phyloP scores from a whole-genome alignment of 83 land plant species.

The Thuja plicata region DNA sequence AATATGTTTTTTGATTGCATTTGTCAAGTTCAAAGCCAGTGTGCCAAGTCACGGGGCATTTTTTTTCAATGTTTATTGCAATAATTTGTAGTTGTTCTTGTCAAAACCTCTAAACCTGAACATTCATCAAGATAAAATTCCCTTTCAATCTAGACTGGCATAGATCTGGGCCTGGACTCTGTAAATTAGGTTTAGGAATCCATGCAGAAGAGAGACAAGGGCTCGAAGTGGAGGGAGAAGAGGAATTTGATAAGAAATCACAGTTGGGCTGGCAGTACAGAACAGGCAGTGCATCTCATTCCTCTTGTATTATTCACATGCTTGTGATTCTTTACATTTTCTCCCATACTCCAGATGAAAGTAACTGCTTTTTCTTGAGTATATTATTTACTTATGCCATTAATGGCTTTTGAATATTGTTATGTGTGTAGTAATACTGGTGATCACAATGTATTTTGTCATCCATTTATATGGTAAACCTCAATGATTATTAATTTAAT shows the following conservation, averaged over 20 bases:
- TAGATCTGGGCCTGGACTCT: background rate
- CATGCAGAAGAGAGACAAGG: background rate
- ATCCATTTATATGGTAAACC: background rate
- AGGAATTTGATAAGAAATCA: background rate
- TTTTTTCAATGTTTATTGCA: background rate
- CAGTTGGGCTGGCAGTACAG: constrained; percentile 7
- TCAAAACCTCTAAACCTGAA: background rate
- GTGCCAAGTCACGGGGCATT: background rate
- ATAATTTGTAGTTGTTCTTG: background rate
- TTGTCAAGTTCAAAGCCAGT: background rate
- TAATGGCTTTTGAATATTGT: background rate
- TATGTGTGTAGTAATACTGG: background rate
- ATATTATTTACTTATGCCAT: background rate
- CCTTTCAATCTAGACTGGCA: background rate
- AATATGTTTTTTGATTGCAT: background rate
- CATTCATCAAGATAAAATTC: background rate
- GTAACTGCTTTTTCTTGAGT: background rate
- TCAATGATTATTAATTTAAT: background rate
- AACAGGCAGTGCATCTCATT: constrained; percentile 12
- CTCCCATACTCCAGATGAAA: constrained; percentile 9
- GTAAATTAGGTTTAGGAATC: background rate
- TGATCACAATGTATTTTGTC: background rate
- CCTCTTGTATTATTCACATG: background rate
- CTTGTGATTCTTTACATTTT: constrained; percentile 14
- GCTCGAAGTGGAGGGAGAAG: background rate